Conservation (phyloP, 179 eudicot genomes). For the Actinidia arguta region DNA sequence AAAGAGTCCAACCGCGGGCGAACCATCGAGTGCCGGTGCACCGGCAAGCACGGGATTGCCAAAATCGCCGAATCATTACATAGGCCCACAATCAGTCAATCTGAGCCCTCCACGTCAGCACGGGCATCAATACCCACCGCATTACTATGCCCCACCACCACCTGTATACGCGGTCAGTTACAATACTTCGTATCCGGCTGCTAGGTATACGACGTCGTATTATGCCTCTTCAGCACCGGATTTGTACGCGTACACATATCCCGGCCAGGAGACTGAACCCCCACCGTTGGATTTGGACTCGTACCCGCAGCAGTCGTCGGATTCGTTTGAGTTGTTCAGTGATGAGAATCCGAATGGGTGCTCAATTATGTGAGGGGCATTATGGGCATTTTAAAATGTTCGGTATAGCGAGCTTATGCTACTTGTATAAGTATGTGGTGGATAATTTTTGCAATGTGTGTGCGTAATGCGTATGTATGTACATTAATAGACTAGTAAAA, state of each 20-base stretch:
- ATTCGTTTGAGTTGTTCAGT: conserved; percentile 81
- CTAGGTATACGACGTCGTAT: conserved; percentile 61
- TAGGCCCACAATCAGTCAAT: conserved; percentile 30
- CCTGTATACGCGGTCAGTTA: conserved; percentile 59
- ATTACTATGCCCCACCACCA: conserved; percentile 50
- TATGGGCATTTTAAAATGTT: not conserved
- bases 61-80: conserved; percentile 28
- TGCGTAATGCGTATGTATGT: too few species aligned
- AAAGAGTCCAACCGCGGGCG: conserved; percentile 25
- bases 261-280: conserved; percentile 38
- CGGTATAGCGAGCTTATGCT: conserved; percentile 11
- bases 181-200: conserved; percentile 66
- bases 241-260: conserved; percentile 49
- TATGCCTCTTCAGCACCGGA: conserved; percentile 58
- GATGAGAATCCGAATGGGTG: conserved; percentile 93
- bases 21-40: conserved; percentile 19
- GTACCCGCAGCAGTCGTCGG: conserved; percentile 47
- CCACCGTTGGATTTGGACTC: conserved; percentile 38
- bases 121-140: conserved; percentile 33
- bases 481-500: too few species aligned
- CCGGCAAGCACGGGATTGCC: conserved; percentile 19
- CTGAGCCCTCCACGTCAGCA: conserved; percentile 46
- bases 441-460: not conserved
- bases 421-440: conserved; percentile 2
- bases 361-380: conserved; percentile 47